Percentiles rank a stretch among this genome's conserved stretches.
phyloP scores from a whole-genome alignment of 768 basidiomycete species.

The Butyriboletus loyo region DNA sequence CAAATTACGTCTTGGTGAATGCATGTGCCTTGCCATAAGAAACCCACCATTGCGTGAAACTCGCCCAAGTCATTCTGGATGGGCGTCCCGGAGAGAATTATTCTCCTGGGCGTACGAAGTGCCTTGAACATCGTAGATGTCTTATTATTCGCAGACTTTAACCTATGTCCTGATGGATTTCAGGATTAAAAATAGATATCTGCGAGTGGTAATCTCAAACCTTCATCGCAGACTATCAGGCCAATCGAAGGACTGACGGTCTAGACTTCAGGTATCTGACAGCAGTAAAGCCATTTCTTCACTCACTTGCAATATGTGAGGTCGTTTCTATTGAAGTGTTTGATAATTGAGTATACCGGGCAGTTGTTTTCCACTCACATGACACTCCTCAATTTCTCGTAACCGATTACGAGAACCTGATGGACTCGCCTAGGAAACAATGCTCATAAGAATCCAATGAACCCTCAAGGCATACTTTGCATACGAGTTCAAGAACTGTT shows the following conservation, averaged over 20 bases:
- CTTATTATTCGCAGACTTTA: slow-evolving; percentile 91
- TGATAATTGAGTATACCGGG: background rate
- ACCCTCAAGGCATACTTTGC: slow-evolving; percentile 21
- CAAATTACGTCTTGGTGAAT: background rate
- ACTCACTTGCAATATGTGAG: slow-evolving; percentile 63
- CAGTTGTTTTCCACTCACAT: slow-evolving; percentile 50
- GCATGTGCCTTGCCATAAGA: background rate
- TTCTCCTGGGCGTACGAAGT: slow-evolving; percentile 68
- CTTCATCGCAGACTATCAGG: slow-evolving; percentile 94
- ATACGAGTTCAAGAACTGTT: slow-evolving; percentile 73
- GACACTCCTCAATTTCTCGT: slow-evolving; percentile 82
- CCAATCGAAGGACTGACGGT: slow-evolving; percentile 78
- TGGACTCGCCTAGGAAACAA: slow-evolving; percentile 54
- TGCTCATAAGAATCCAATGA: background rate
- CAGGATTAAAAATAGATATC: background rate
- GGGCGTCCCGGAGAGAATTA: slow-evolving; percentile 95
- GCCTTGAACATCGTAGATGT: slow-evolving; percentile 83
- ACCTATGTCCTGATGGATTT: slow-evolving; percentile 64
- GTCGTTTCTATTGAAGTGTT: slow-evolving; percentile 41
- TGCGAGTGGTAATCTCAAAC: slow-evolving; percentile 29
- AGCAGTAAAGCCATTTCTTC: background rate
- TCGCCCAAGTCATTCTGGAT: slow-evolving; percentile 96
- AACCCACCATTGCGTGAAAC: slow-evolving; percentile 90
- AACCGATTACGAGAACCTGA: slow-evolving; percentile 91
- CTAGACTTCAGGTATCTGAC: background rate